Evolutionary conservation across 2,329 filamentous ascomycete species (phyloP).

Genomic region (Colletotrichum liaoningense): DNA sequence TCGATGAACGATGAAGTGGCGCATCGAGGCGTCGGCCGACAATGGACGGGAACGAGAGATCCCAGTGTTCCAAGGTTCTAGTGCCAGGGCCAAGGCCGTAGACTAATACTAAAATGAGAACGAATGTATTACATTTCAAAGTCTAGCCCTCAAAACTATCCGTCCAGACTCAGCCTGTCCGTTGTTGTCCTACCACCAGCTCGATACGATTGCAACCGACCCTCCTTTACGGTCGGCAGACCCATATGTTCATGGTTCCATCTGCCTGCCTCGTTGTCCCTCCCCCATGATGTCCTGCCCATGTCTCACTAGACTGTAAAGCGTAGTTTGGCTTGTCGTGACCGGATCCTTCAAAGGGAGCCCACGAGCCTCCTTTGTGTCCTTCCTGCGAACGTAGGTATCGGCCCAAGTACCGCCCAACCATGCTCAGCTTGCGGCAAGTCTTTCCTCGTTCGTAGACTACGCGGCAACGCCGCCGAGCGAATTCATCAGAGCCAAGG

Average conservation of each 20-base stretch:
- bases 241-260: background rate
- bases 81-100: background rate
- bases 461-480: background rate
- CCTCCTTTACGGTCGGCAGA: background rate
- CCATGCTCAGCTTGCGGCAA: background rate
- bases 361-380: background rate
- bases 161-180: background rate
- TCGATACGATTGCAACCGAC: background rate
- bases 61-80: conserved; percentile 2
- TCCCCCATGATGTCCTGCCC: background rate
- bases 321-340: background rate
- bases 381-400: background rate
- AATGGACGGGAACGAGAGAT: background rate
- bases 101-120: too few species aligned
- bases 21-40: background rate
- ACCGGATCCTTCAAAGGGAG: background rate
- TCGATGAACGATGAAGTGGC: background rate
- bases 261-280: background rate
- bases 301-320: background rate
- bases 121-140: background rate
- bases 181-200: background rate
- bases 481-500: background rate
- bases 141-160: background rate
- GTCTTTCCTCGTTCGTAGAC: background rate
- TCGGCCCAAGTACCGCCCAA: background rate